Evolutionary conservation across 2,329 filamentous ascomycete species (phyloP).

Genomic region (Cyclaneusma minus): DNA sequence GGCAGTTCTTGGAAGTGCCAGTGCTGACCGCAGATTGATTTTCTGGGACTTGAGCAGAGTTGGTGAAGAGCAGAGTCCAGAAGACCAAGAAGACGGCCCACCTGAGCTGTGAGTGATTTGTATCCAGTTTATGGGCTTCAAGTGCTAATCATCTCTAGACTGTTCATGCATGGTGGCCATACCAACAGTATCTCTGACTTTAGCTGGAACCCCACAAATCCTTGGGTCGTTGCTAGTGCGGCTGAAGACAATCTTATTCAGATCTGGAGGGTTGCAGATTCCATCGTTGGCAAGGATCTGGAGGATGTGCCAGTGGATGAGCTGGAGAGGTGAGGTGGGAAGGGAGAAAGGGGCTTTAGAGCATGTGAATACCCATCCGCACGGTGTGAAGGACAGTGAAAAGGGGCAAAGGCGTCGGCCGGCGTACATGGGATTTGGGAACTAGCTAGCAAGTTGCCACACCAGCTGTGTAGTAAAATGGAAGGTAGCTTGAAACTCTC

Average conservation of each 20-base stretch:
- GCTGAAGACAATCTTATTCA: conserved; percentile 96
- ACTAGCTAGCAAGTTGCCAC: too few species aligned
- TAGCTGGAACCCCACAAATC: conserved; percentile 92
- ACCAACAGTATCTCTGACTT: conserved; percentile 96
- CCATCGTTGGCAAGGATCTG: conserved; percentile 65
- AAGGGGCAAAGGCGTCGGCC: too few species aligned
- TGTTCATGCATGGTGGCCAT: conserved; percentile 98
- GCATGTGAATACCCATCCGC: conserved; percentile 1
- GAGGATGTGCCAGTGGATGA: conserved; percentile 64
- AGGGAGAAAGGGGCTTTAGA: not conserved
- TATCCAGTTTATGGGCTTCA: conserved; percentile 3
- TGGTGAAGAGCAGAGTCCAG: conserved; percentile 86
- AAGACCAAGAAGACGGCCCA: conserved; percentile 87
- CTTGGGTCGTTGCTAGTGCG: conserved; percentile 90
- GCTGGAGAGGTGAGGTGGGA: conserved; percentile 40
- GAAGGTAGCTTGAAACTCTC: too few species aligned
- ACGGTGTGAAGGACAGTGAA: too few species aligned
- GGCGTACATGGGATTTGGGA: too few species aligned
- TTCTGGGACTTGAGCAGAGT: conserved; percentile 93
- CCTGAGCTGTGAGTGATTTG: conserved; percentile 64
- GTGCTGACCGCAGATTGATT: conserved; percentile 83
- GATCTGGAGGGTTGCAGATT: conserved; percentile 77
- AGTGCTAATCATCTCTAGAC: conserved; percentile 27
- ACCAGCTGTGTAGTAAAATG: too few species aligned
- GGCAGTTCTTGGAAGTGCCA: conserved; percentile 75